phyloP scores from a whole-genome alignment of 768 basidiomycete species.

The Leccinum subtestaceum region DNA sequence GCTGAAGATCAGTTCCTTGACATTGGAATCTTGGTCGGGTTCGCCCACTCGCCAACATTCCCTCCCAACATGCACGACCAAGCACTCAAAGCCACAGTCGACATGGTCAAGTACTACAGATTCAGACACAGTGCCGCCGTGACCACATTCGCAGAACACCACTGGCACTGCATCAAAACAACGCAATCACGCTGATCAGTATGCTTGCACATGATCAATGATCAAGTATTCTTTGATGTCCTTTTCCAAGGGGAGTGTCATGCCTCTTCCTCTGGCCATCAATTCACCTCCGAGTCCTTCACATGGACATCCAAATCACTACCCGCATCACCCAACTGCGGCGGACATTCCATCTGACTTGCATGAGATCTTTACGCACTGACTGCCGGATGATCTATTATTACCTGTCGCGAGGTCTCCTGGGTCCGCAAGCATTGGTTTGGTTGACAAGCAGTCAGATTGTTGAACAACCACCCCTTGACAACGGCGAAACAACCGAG shows the following conservation, averaged over 20 bases:
- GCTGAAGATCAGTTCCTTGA: slow-evolving; percentile 95
- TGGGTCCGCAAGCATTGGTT: slow-evolving; percentile 87
- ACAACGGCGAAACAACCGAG: slow-evolving; percentile 93
- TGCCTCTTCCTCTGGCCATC: slow-evolving; percentile 73
- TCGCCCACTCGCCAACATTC: slow-evolving; percentile 76
- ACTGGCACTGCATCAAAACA: slow-evolving; percentile 74
- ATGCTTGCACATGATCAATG: slow-evolving; percentile 86
- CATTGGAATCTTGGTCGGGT: slow-evolving; percentile 88
- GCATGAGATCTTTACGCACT: slow-evolving; percentile 91
- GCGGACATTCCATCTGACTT: slow-evolving; percentile 89
- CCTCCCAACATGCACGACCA: slow-evolving; percentile 80
- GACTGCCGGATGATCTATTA: slow-evolving; percentile 97
- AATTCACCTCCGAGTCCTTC: slow-evolving; percentile 46
- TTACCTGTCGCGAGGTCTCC: slow-evolving; percentile 89
- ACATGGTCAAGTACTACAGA: too few species aligned
- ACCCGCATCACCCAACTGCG: slow-evolving; percentile 68
- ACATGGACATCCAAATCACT: slow-evolving; percentile 53
- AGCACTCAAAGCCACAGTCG: slow-evolving; percentile 55
- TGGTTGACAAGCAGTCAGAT: slow-evolving; percentile 90
- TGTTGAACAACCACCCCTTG: slow-evolving; percentile 82
- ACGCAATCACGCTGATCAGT: slow-evolving; percentile 79
- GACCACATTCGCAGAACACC: slow-evolving; percentile 73
- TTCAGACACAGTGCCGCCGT: slow-evolving; percentile 82
- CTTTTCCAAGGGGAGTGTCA: slow-evolving; percentile 78
- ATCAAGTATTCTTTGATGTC: slow-evolving; percentile 90